Evolutionary conservation across 2,329 filamentous ascomycete species (phyloP).

Genomic region (Fusarium duplospermum): DNA sequence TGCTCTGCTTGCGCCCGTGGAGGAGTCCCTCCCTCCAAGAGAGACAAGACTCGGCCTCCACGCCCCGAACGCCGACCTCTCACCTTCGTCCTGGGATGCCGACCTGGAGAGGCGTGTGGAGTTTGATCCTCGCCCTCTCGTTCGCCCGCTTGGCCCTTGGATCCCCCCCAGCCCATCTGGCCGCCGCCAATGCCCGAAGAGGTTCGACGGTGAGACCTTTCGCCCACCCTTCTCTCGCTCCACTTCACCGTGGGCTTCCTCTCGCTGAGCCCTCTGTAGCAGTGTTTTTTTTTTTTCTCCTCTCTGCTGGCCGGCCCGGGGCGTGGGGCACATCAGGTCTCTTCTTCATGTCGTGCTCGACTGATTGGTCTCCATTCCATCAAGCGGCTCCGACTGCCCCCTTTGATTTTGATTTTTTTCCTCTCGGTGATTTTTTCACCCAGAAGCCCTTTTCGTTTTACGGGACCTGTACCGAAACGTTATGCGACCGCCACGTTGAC

Average conservation of each 20-base stretch:
- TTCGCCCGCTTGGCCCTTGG: conserved; percentile 38
- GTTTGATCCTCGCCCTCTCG: conserved; percentile 2
- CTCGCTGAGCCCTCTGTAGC: conserved; percentile 6
- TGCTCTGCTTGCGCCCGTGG: conserved; percentile 4
- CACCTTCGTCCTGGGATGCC: conserved; percentile 21
- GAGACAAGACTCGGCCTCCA: conserved; percentile 32
- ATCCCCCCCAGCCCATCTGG: conserved; percentile 9
- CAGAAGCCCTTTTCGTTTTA: conserved; percentile 9
- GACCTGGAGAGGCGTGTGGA: conserved; percentile 24
- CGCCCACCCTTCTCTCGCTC: conserved; percentile 36
- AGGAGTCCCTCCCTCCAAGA: neutral
- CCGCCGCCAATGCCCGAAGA: conserved; percentile 35
- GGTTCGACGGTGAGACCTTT: conserved; percentile 44
- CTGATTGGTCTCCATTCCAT: conserved; percentile 50
- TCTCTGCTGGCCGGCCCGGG: conserved; percentile 37
- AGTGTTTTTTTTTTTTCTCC: conserved; percentile 6
- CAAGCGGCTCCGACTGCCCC: conserved; percentile 33
- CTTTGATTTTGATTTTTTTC: conserved; percentile 13
- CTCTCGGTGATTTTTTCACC: conserved; percentile 9
- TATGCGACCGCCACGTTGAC: conserved; percentile 25
- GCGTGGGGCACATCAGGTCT: conserved; percentile 47
- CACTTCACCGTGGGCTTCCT: conserved; percentile 38
- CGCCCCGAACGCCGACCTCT: conserved; percentile 41
- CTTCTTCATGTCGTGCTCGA: conserved; percentile 45
- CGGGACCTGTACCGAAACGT: conserved; percentile 2